Evolutionary conservation across 1,284 basidiomycete genomes (phyloP).

Genomic region (Sanghuangporus sanghuang): DNA sequence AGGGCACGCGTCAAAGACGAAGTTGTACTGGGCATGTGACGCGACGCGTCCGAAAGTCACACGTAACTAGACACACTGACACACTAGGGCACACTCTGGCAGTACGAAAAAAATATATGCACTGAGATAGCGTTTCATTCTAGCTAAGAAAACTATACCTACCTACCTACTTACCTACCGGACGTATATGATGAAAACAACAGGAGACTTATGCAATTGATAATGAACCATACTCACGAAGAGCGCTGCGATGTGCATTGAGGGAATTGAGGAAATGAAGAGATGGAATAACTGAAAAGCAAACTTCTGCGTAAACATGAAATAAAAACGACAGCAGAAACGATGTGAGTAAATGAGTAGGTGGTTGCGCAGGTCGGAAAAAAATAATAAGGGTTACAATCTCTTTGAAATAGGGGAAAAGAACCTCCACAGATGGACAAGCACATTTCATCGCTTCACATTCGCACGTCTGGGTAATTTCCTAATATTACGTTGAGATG

Average conservation of each 20-base stretch:
- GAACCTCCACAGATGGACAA: background rate
- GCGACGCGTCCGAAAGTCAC: slow-evolving; percentile 2
- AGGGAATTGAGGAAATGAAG: background rate
- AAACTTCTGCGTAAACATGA: background rate
- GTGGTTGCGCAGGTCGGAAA: background rate
- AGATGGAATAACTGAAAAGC: background rate
- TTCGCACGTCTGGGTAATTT: slow-evolving; percentile 42
- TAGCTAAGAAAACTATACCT: slow-evolving; percentile 4
- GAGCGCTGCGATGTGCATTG: background rate
- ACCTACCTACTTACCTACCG: slow-evolving; percentile 2
- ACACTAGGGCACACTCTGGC: background rate
- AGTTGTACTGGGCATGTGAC: background rate
- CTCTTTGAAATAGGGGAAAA: background rate
- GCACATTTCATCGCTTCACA: slow-evolving; percentile 8
- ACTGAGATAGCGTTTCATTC: background rate
- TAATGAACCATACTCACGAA: slow-evolving; percentile 2
- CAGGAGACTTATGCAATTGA: slow-evolving; percentile 12
- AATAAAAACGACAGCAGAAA: background rate
- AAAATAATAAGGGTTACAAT: background rate
- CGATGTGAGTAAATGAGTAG: background rate
- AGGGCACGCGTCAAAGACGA: slow-evolving; percentile 13
- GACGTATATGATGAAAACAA: slow-evolving; percentile 13
- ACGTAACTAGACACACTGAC: background rate
- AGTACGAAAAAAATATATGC: background rate
- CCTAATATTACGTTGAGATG: slow-evolving; percentile 43